Evolutionary conservation across 2,329 filamentous ascomycete genomes (phyloP).

Genomic region (Exserohilum rostratum): DNA sequence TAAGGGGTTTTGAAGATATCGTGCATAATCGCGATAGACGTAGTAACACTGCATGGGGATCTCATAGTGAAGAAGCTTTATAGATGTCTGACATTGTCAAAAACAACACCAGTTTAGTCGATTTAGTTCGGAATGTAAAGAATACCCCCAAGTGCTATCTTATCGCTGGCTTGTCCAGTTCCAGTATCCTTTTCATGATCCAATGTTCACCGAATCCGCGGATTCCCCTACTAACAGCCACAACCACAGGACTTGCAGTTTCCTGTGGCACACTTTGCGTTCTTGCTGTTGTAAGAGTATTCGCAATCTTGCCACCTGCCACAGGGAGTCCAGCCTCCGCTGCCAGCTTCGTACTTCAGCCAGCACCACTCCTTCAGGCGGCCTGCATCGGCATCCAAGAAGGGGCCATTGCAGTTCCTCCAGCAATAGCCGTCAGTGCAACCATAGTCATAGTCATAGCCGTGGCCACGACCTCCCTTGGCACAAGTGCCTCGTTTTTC

Average conservation of each 20-base stretch:
- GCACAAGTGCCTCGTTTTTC: background rate
- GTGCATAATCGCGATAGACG: no score
- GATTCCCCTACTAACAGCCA: background rate
- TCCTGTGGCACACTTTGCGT: background rate
- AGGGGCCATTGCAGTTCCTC: background rate
- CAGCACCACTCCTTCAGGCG: background rate
- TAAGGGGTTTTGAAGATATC: no score
- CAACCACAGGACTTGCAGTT: background rate
- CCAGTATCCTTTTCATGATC: background rate
- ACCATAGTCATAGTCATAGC: background rate
- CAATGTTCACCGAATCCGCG: background rate
- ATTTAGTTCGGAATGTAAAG: no score
- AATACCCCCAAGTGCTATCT: no score
- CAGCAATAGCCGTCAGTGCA: background rate
- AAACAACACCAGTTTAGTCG: no score
- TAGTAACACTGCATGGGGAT: no score
- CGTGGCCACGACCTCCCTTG: background rate
- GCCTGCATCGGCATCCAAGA: background rate
- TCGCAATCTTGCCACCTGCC: background rate
- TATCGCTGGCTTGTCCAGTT: background rate
- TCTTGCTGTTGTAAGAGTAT: background rate
- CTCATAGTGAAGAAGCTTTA: no score
- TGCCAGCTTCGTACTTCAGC: background rate
- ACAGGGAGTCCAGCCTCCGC: background rate
- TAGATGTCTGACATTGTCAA: no score